phyloP scores from a whole-genome alignment of 2,329 filamentous ascomycete genomes.

The Trichophyton equinum region DNA sequence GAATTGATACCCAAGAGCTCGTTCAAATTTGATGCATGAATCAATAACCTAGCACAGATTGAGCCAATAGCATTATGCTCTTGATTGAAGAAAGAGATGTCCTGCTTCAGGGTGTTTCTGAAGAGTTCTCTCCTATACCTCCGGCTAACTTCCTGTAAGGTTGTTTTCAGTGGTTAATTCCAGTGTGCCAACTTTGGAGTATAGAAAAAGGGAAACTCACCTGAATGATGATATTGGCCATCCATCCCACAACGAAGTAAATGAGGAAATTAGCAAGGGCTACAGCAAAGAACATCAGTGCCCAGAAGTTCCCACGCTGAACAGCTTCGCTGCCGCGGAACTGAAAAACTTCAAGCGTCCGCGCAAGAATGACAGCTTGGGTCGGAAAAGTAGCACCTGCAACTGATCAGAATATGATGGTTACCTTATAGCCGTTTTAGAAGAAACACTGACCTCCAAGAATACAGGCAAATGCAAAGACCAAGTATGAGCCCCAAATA shows the following conservation, averaged over 20 bases:
- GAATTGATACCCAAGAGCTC: constrained; percentile 78
- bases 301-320: constrained; percentile 44
- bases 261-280: constrained; percentile 48
- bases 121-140: constrained; percentile 36
- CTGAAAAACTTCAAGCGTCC: constrained; percentile 45
- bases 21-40: constrained; percentile 71
- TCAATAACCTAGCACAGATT: constrained; percentile 64
- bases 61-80: constrained; percentile 60
- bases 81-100: constrained; percentile 53
- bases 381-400: constrained; percentile 47
- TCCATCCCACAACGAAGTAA: constrained; percentile 47
- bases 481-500: constrained; percentile 17
- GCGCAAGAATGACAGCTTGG: constrained; percentile 48
- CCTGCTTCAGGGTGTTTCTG: constrained; percentile 55
- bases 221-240: constrained; percentile 54
- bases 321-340: constrained; percentile 39
- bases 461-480: constrained; percentile 38
- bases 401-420: constrained; percentile 17
- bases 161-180: constrained; percentile 45
- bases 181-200: no score
- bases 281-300: constrained; percentile 49
- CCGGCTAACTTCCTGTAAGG: constrained; percentile 42
- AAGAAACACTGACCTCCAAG: constrained; percentile 27
- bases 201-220: constrained; percentile 49
- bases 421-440: not conserved